Conservation (phyloP, 257 asterid species). For the Knoxia roxburghii region DNA sequence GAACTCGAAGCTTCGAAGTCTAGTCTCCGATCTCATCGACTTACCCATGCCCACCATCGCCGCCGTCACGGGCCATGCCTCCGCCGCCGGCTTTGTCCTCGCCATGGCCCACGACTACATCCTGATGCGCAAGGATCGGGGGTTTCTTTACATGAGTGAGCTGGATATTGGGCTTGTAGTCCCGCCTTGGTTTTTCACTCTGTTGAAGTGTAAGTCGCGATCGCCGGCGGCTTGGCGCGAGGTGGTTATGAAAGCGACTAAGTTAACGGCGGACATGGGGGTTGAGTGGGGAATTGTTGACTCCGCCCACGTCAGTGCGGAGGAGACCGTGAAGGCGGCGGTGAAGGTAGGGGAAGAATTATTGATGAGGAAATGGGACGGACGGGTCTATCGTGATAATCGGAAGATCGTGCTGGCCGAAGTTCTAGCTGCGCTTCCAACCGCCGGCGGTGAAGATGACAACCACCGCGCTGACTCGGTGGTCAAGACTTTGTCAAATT, state of each 20-base stretch:
- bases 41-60: slow-evolving; percentile 82
- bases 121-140: slow-evolving; percentile 52
- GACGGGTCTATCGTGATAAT: slow-evolving; percentile 36
- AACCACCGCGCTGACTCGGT: slow-evolving; percentile 22
- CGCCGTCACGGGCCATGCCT: slow-evolving; percentile 63
- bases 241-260: slow-evolving; percentile 41
- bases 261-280: slow-evolving; percentile 42
- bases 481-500: slow-evolving; percentile 13
- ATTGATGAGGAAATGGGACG: slow-evolving; percentile 49
- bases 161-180: slow-evolving; percentile 38
- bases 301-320: slow-evolving; percentile 37
- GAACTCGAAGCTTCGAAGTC: slow-evolving; percentile 44
- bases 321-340: slow-evolving; percentile 55
- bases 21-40: slow-evolving; percentile 46
- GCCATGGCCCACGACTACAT: slow-evolving; percentile 63
- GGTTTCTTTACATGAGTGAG: slow-evolving; percentile 59
- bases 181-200: slow-evolving; percentile 42
- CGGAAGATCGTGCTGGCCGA: slow-evolving; percentile 33
- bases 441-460: slow-evolving; percentile 16
- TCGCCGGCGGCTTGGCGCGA: slow-evolving; percentile 43
- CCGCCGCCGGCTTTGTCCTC: slow-evolving; percentile 49
- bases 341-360: slow-evolving; percentile 39
- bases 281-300: slow-evolving; percentile 51
- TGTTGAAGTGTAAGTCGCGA: slow-evolving; percentile 37
- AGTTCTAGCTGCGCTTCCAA: slow-evolving; percentile 29